phyloP scores from a whole-genome alignment of 805 yeast species.

The Nakazawaea peltata region DNA sequence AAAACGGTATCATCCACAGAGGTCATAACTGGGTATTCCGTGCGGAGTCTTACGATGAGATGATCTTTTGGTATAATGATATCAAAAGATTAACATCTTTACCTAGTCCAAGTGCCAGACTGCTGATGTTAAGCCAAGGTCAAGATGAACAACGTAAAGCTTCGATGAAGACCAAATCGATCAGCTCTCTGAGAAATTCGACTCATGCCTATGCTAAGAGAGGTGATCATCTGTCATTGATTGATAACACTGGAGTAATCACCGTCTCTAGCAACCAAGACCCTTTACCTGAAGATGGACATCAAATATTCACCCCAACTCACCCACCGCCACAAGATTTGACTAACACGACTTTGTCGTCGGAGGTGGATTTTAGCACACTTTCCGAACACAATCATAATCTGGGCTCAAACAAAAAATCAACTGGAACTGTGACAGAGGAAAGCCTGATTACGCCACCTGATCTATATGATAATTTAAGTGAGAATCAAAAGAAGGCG shows the following conservation, averaged over 20 bases:
- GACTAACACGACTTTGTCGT: conserved; percentile 6
- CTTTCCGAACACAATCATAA: conserved; percentile 5
- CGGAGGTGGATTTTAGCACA: conserved; percentile 7
- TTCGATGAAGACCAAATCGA: conserved; percentile 5
- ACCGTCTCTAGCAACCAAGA: not conserved
- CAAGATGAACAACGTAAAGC: conserved; percentile 20
- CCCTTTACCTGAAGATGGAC: not conserved
- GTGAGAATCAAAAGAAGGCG: conserved; percentile 6
- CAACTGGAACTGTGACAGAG: conserved; percentile 4
- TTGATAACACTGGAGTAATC: conserved; percentile 8
- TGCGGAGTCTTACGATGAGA: conserved; percentile 70
- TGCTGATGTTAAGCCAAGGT: conserved; percentile 38
- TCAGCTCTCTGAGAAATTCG: not conserved
- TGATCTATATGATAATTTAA: conserved; percentile 7
- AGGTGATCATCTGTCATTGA: conserved; percentile 15
- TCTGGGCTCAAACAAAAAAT: too few species aligned
- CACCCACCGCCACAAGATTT: not conserved
- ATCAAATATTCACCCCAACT: conserved; percentile 1
- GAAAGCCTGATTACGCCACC: conserved; percentile 6
- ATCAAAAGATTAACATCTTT: conserved; percentile 59
- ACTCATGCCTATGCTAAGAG: conserved; percentile 12
- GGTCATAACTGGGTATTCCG: conserved; percentile 95
- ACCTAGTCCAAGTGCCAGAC: conserved; percentile 52
- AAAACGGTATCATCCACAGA: conserved; percentile 64
- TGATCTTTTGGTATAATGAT: conserved; percentile 83